Evolutionary conservation across 176 grass and related monocot genomes (phyloP).

Genomic region (Musa troglodytarum): DNA sequence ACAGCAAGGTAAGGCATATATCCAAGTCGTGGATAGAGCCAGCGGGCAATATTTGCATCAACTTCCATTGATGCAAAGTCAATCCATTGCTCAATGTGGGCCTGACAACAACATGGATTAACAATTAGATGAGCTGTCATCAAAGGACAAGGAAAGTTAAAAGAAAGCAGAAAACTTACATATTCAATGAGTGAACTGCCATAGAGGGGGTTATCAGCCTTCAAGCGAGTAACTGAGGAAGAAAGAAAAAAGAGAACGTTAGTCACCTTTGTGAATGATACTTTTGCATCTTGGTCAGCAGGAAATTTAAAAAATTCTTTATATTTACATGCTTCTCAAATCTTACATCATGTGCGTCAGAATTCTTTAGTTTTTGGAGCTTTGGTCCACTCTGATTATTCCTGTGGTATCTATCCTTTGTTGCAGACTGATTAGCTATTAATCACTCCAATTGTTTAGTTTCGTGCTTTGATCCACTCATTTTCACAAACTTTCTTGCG

Average conservation of each 20-base stretch:
- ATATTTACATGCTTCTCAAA: no score
- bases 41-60: constrained; percentile 50
- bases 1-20: constrained; percentile 23
- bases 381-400: no score
- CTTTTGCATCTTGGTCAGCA: no score
- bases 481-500: no score
- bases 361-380: no score
- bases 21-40: constrained; percentile 51
- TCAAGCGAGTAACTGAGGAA: constrained; percentile 52
- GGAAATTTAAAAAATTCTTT: no score
- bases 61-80: constrained; percentile 61
- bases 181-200: constrained; percentile 79
- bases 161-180: constrained; percentile 29
- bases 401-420: no score
- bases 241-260: constrained; percentile 3
- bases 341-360: no score
- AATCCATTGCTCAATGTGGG: constrained; percentile 71
- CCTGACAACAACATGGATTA: constrained; percentile 18
- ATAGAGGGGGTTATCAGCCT: constrained; percentile 56
- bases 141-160: not conserved
- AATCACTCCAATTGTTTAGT: no score
- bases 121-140: not conserved
- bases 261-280: no score
- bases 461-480: no score
- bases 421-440: no score